Percentiles rank a stretch among this genome's conserved stretches.
Evolutionary conservation across 768 basidiomycete species (phyloP).

Genomic region (Cytidiella melzeri): DNA sequence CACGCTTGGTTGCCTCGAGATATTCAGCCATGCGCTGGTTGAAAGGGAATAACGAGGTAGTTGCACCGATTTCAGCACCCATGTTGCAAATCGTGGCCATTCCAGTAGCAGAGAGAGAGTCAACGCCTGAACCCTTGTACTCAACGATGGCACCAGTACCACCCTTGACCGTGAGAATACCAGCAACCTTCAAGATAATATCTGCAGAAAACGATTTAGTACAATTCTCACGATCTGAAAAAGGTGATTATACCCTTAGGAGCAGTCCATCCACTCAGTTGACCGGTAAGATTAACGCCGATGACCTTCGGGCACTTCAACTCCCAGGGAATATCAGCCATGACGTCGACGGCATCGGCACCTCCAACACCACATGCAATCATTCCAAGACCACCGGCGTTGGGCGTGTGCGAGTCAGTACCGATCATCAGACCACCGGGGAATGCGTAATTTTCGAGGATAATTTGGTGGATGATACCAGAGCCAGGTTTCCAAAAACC

Average conservation of each 20-base stretch:
- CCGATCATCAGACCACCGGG: constrained; percentile 99
- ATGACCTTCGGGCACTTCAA: constrained; percentile 99
- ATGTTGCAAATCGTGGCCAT: constrained; percentile 99
- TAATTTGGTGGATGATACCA: constrained; percentile 99
- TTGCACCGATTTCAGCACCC: constrained; percentile 99
- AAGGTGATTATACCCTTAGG: constrained; percentile 65
- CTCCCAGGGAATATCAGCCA: constrained; percentile 98
- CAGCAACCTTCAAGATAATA: constrained; percentile 98
- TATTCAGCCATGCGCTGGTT: constrained; percentile 92
- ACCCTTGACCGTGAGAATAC: constrained; percentile 98
- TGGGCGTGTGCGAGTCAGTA: constrained; percentile 98
- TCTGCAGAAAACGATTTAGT: too few relatives aligned
- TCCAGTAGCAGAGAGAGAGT: constrained; percentile 95
- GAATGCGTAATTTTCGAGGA: constrained; percentile 99
- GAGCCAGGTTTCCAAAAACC: constrained; percentile 99
- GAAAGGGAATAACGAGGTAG: constrained; percentile 98
- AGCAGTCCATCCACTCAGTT: constrained; percentile 95
- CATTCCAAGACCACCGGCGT: constrained; percentile 99
- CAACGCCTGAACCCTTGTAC: constrained; percentile 91
- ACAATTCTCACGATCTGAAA: too few relatives aligned
- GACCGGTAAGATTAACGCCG: constrained; percentile 93
- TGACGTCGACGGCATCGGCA: constrained; percentile 98
- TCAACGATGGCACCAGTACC: constrained; percentile 99
- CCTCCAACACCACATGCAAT: constrained; percentile 99
- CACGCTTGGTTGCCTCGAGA: constrained; percentile 91